Conservation (phyloP, 1,284 basidiomycete species). For the Violaceomyces palustris region DNA sequence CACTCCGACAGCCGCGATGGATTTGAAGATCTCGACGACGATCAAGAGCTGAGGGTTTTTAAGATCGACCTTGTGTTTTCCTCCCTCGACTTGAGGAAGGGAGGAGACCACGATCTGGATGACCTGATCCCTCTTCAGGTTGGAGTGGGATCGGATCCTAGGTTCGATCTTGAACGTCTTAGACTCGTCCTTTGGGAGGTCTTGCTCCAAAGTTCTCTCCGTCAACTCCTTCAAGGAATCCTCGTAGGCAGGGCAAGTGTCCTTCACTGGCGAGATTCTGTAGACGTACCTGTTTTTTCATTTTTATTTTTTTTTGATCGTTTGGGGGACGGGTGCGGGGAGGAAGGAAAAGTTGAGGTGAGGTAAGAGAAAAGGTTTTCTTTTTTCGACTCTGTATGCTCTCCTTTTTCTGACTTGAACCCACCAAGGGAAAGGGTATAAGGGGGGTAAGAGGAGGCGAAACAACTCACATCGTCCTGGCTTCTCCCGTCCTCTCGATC, state of each 20-base stretch:
- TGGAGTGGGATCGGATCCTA: constrained; percentile 35
- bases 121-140: constrained; percentile 28
- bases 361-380: neutral
- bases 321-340: too few relatives aligned
- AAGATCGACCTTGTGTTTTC: constrained; percentile 29
- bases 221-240: too few relatives aligned
- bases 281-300: constrained; percentile 22
- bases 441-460: too few relatives aligned
- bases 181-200: constrained; percentile 2
- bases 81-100: constrained; percentile 11
- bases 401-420: too few relatives aligned
- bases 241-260: constrained; percentile 20
- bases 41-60: constrained; percentile 31
- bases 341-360: neutral
- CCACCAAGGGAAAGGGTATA: constrained; percentile 2
- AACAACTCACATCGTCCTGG: constrained; percentile 23
- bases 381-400: too few relatives aligned
- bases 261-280: constrained; percentile 22
- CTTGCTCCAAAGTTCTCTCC: too few relatives aligned
- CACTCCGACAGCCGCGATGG: constrained; percentile 33
- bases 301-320: too few relatives aligned
- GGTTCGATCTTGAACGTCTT: constrained; percentile 42
- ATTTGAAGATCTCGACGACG: constrained; percentile 33
- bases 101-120: constrained; percentile 30
- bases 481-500: constrained; percentile 31